Evolutionary conservation across 352 stramenopile genomes (phyloP).

Genomic region (Pythium plurisporium): DNA sequence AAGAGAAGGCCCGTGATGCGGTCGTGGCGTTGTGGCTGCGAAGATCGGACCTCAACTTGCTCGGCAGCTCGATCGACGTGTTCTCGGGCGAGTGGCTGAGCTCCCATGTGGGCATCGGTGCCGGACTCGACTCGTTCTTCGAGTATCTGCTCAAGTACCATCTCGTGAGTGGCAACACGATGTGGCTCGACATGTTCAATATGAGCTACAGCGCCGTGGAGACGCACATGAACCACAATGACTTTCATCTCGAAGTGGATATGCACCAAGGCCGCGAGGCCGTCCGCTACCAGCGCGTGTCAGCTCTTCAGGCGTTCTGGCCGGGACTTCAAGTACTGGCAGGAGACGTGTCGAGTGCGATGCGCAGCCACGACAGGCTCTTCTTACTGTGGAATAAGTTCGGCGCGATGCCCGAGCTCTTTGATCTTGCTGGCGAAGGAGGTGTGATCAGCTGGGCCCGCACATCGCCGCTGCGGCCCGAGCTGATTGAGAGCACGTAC

Average conservation of each 20-base stretch:
- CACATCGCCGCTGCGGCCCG: constrained; percentile 93
- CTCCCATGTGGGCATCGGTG: constrained; percentile 82
- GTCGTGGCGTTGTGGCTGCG: constrained; percentile 77
- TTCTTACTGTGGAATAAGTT: constrained; percentile 95
- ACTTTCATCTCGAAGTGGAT: constrained; percentile 84
- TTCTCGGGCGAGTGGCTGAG: constrained; percentile 78
- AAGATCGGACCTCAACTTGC: constrained; percentile 81
- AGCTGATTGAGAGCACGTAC: constrained; percentile 97
- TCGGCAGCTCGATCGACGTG: constrained; percentile 95
- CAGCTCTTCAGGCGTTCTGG: constrained; percentile 95
- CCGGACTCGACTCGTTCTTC: constrained; percentile 96
- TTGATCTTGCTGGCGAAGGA: constrained; percentile 64
- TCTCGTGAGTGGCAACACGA: constrained; percentile 91
- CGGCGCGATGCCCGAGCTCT: constrained; percentile 93
- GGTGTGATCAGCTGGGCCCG: constrained; percentile 71
- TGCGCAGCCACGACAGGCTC: constrained; percentile 90
- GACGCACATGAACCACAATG: constrained; percentile 63
- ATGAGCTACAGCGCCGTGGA: constrained; percentile 75
- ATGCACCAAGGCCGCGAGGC: constrained; percentile 68
- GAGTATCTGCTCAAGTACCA: constrained; percentile 98
- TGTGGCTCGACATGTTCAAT: constrained; percentile 92
- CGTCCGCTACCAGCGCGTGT: constrained; percentile 62
- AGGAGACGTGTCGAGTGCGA: constrained; percentile 88
- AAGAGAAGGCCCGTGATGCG: constrained; percentile 50
- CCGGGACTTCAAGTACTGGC: constrained; percentile 94